A percentile compares a stretch with the other conserved stretches of the same genome.
phyloP scores from a whole-genome alignment of 2,329 filamentous ascomycete species.

The Phialophora expanda region DNA sequence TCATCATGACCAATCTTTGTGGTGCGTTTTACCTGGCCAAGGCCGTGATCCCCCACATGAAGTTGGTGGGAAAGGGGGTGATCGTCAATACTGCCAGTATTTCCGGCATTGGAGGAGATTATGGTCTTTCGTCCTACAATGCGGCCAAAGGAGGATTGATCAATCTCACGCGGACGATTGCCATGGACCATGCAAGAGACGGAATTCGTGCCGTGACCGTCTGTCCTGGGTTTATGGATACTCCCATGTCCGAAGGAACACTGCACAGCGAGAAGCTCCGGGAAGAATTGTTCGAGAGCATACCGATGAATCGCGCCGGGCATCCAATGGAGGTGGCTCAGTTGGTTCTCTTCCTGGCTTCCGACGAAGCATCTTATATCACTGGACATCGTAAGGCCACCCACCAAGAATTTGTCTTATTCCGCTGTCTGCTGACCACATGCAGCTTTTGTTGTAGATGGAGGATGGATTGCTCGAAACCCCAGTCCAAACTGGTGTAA shows the following conservation, averaged over 20 bases:
- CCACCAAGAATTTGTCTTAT: neutral
- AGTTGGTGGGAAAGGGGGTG: slow-evolving; percentile 22
- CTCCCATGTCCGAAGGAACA: slow-evolving; percentile 17
- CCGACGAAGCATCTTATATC: slow-evolving; percentile 29
- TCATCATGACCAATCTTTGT: slow-evolving; percentile 31
- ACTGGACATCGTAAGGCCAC: slow-evolving; percentile 28
- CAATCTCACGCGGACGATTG: slow-evolving; percentile 26
- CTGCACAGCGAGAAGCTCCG: slow-evolving; percentile 16
- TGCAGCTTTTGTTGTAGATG: slow-evolving; percentile 26
- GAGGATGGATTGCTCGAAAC: slow-evolving; percentile 30
- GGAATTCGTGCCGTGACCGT: slow-evolving; percentile 25
- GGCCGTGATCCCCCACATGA: slow-evolving; percentile 27
- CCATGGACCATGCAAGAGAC: slow-evolving; percentile 28
- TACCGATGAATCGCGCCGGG: slow-evolving; percentile 25
- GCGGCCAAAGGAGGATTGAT: slow-evolving; percentile 27
- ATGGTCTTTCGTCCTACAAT: slow-evolving; percentile 28
- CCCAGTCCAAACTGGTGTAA: slow-evolving; percentile 27
- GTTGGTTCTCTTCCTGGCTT: slow-evolving; percentile 18
- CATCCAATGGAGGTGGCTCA: slow-evolving; percentile 25
- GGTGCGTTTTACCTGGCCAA: slow-evolving; percentile 26
- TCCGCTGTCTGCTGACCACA: slow-evolving; percentile 11
- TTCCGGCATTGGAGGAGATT: slow-evolving; percentile 28
- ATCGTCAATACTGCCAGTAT: slow-evolving; percentile 27
- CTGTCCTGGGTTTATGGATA: slow-evolving; percentile 28
- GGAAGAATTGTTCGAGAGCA: slow-evolving; percentile 26